A percentile compares a stretch with the other conserved stretches of the same genome.
Evolutionary conservation across 345 rosid genomes (phyloP).

Genomic region (Isatis tinctoria): DNA sequence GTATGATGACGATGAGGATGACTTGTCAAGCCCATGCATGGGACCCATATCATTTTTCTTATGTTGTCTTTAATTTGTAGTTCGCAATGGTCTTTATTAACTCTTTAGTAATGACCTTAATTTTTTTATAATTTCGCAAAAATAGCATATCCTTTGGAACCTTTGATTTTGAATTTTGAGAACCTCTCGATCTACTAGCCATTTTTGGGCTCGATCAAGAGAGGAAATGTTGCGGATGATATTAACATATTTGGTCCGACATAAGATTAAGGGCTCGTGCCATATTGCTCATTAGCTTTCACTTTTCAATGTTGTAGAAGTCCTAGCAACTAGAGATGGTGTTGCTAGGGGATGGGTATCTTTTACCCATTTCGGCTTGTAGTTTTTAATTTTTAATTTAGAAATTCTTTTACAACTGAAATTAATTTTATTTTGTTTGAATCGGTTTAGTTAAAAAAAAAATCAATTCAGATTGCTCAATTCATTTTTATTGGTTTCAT

Average conservation of each 20-base stretch:
- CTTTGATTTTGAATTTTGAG: background rate
- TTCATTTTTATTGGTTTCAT: background rate
- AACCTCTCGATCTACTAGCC: background rate
- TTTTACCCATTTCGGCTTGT: background rate
- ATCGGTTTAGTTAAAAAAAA: background rate
- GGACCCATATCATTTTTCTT: conserved; percentile 38
- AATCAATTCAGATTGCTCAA: background rate
- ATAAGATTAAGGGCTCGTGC: conserved; percentile 16
- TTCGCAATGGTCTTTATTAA: conserved; percentile 14
- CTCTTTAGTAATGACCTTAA: background rate
- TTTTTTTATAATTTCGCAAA: background rate
- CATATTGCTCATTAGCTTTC: conserved; percentile 15
- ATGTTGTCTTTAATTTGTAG: conserved; percentile 32
- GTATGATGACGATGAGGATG: conserved; percentile 32
- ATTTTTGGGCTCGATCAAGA: conserved; percentile 7
- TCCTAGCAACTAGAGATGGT: conserved; percentile 20
- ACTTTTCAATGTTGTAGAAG: conserved; percentile 9
- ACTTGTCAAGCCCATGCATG: conserved; percentile 31
- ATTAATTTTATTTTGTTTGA: background rate
- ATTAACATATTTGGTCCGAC: conserved; percentile 24
- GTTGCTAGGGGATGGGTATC: conserved; percentile 12
- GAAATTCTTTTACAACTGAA: background rate
- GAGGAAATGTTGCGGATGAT: background rate
- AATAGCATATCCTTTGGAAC: conserved; percentile 20
- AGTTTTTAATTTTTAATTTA: background rate